Conservation (phyloP, 148 eudicot species). For the Camellia lanceoleosa region DNA sequence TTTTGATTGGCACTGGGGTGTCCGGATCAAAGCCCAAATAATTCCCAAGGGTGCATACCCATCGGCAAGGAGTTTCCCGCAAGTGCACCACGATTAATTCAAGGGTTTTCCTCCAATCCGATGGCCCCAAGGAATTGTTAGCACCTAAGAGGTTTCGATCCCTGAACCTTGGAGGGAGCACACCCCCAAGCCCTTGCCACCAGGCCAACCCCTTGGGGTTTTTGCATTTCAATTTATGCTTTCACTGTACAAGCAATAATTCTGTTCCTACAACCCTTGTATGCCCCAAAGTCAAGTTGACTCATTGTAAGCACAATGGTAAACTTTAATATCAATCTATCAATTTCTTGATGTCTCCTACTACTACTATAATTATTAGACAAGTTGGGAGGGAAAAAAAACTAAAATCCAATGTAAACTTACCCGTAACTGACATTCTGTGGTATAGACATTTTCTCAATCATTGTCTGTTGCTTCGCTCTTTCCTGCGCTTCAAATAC, state of each 20-base stretch:
- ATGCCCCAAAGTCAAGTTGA: background rate
- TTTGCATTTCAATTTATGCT: background rate
- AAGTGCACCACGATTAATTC: too few species aligned
- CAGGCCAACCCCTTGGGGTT: too few species aligned
- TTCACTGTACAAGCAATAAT: background rate
- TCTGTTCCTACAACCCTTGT: background rate
- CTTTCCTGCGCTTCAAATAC: conserved; percentile 82
- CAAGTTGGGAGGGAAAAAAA: background rate
- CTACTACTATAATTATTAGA: background rate
- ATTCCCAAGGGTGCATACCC: too few species aligned
- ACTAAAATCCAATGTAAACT: conserved; percentile 19
- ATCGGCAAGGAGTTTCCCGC: too few species aligned
- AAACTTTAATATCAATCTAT: background rate
- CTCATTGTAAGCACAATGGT: background rate
- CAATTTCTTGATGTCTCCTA: background rate
- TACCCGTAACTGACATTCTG: conserved; percentile 76
- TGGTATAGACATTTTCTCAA: conserved; percentile 63
- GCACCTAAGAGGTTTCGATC: too few species aligned
- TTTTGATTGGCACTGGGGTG: too few species aligned
- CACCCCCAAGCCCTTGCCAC: too few species aligned
- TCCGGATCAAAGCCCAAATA: too few species aligned
- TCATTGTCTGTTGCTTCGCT: conserved; percentile 58
- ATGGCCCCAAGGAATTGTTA: too few species aligned
- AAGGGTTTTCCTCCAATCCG: too few species aligned
- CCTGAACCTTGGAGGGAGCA: too few species aligned